phyloP scores from a whole-genome alignment of 2,329 filamentous ascomycete genomes.

The Thielaviopsis punctulata region DNA sequence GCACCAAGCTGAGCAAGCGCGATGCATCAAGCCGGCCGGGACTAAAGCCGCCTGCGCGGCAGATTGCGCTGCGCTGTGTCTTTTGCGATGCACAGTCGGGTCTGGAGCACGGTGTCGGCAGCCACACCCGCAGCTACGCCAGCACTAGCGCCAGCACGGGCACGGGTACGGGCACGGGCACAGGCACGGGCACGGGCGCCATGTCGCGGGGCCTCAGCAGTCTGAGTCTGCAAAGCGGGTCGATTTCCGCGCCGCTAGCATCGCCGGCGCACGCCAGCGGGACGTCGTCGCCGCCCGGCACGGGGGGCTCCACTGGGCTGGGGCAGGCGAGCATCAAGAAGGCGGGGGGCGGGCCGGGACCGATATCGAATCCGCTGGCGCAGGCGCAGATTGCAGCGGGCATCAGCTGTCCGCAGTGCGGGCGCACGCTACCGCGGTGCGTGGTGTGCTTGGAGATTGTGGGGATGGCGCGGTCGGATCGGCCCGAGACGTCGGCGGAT shows the following conservation, averaged over 20 bases:
- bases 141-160: neutral
- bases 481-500: conserved; percentile 34
- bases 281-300: conserved; percentile 4
- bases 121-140: conserved; percentile 19
- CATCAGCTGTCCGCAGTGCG: conserved; percentile 49
- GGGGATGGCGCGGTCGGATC: conserved; percentile 43
- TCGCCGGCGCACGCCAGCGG: neutral
- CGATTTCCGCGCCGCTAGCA: neutral
- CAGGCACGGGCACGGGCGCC: neutral
- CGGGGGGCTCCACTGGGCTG: too few species aligned
- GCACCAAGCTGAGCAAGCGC: conserved; percentile 50
- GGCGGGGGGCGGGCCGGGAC: too few species aligned
- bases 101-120: neutral
- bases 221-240: neutral
- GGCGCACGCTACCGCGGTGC: conserved; percentile 48
- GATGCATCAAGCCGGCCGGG: conserved; percentile 37
- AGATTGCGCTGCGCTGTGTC: conserved; percentile 59
- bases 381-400: conserved; percentile 40
- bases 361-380: conserved; percentile 34
- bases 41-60: conserved; percentile 46
- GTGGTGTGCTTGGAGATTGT: conserved; percentile 51
- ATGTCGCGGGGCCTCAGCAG: neutral
- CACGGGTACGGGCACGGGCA: too few species aligned
- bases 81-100: conserved; percentile 51
- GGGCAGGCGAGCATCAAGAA: too few species aligned